Base-by-base conservation (phyloP, 2,329 filamentous ascomycete genomes). In the Fusarium phyllophilum region DNA sequence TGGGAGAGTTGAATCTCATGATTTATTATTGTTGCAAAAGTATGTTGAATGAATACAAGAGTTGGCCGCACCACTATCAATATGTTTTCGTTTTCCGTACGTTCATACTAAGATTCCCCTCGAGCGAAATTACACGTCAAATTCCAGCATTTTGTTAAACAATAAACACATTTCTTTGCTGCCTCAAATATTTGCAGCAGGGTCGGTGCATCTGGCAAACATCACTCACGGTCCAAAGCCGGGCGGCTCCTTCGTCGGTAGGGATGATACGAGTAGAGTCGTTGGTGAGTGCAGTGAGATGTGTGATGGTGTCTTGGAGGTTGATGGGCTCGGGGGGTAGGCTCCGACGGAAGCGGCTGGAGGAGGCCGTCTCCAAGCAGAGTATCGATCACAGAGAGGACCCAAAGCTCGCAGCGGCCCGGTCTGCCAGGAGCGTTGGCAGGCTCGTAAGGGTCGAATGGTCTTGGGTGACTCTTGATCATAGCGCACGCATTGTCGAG, bases 271-370 rank as follows among this genome's bases (percentile, higher is more conserved):
- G 66, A 69, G 51, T 76, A 61, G 54, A 76, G 66, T 22, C 75
- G 72, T 29, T 75, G 75, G n/a, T 77, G 72, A 36, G 38, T 65
- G 34, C 72, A 72, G 39, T 76, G 61, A 12, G 66, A 65, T 15
- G 73, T 77, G 34, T 77, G 75, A 34, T 75, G 75, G 24, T 77
- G 74, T 26, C 75, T 62, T 6, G 72, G 75, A 14, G 73, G 60
- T 15, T 38, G 65, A 20, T 73, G 68, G 29, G 39, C 29, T 24
- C 44, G 22, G 24, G 42, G n/a, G 12, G 52, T 42, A 20, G 57
- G 60, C 22, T 46, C 62, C 8, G 65, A 38, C 18, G 60, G 54
- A 34, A 66, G 73, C 10, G 73, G 62, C n/a, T 67, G 24, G 14
- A 77, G 71, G 46, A 77, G 55, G 20, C 57, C 55, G 8, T 73